Base-by-base conservation (phyloP, 495 filamentous ascomycete genomes). In the Cercophora samala region DNA sequence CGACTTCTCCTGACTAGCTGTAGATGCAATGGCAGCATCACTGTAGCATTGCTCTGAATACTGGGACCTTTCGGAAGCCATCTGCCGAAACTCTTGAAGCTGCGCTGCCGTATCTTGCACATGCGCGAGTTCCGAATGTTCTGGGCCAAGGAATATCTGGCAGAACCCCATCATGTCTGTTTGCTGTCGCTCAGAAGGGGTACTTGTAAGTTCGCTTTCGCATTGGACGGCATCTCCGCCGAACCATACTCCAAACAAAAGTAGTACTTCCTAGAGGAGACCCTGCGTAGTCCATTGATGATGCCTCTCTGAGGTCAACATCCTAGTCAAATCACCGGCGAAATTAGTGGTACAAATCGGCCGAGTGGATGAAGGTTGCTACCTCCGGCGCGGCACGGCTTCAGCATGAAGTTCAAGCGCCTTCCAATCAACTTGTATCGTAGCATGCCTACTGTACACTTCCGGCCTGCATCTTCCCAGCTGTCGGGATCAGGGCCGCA, bases 401-500 rank as follows among this genome's bases (percentile, higher is more conserved):
- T 17, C 37, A 46, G 37, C 37, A 46, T 46, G 8, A 17, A 13
- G 37, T 13, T 17, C 37, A 13, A 46, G 37, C 37, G 37, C 37
- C 37, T 13, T 46, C 37, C 37, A 46, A 46, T 46, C 37, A 46
- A 32, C 29, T 3, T 32, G n/a, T 29, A 29, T 29, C 26, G 15
- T 46, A 1, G 1, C 53, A 56, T 56, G 53, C n/a, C 4, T 23
- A 4, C 22, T 56, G 53, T 23, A 21, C 19, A 11, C n/a, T 56
- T 4, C 53, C 53, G 53, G 22, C 53, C 8, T 56, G 53, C 22
- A 60, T 60, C 23, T 60, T 8, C 58, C 17, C 18, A 5, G 17
- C 54, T 54, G 52, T 21, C 21, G 56, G 56, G 19, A 25, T 5
- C 22, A 60, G 58, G 54, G 32, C 29, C 60, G 60, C 60, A 62